Evolutionary conservation across 2,329 filamentous ascomycete species (phyloP).

Genomic region (Coniochaeta pulveracea): DNA sequence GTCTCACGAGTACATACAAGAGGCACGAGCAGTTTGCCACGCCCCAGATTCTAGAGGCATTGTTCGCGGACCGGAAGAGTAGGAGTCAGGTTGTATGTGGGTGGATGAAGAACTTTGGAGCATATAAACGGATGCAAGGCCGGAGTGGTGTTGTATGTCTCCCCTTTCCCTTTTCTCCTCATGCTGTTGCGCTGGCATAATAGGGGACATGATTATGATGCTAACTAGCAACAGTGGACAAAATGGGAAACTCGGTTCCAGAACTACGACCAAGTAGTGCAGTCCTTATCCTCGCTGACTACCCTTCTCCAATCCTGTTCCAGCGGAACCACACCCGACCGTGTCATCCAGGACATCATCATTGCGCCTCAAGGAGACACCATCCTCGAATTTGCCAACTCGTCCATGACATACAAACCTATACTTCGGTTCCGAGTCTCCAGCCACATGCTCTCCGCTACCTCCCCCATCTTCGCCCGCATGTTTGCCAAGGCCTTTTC

Average conservation of each 20-base stretch:
- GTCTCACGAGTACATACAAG: constrained; percentile 31
- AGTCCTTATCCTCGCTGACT: constrained; percentile 26
- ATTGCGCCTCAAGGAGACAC: constrained; percentile 35
- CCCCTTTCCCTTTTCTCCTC: neutral
- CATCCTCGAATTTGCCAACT: constrained; percentile 40
- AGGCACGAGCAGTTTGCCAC: constrained; percentile 32
- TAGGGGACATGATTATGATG: neutral
- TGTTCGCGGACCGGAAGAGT: constrained; percentile 30
- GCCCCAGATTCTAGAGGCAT: constrained; percentile 26
- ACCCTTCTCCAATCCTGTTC: constrained; percentile 28
- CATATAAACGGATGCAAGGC: constrained; percentile 5
- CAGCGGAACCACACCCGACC: constrained; percentile 26
- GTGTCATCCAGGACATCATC: constrained; percentile 26
- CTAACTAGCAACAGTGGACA: constrained; percentile 15
- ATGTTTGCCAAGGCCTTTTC: constrained; percentile 25
- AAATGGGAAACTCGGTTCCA: constrained; percentile 34
- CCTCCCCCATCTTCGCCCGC: constrained; percentile 37
- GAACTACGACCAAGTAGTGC: constrained; percentile 32
- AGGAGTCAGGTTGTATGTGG: constrained; percentile 25
- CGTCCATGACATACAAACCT: constrained; percentile 21
- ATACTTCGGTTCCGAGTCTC: constrained; percentile 39
- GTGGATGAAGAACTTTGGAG: constrained; percentile 6
- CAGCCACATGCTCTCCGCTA: constrained; percentile 36
- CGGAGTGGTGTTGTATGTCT: constrained; percentile 27
- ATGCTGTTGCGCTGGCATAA: neutral